A percentile compares a stretch with the other conserved stretches of the same genome.
Conservation (phyloP, 2,329 filamentous ascomycete genomes). For the Botrytis medusae region DNA sequence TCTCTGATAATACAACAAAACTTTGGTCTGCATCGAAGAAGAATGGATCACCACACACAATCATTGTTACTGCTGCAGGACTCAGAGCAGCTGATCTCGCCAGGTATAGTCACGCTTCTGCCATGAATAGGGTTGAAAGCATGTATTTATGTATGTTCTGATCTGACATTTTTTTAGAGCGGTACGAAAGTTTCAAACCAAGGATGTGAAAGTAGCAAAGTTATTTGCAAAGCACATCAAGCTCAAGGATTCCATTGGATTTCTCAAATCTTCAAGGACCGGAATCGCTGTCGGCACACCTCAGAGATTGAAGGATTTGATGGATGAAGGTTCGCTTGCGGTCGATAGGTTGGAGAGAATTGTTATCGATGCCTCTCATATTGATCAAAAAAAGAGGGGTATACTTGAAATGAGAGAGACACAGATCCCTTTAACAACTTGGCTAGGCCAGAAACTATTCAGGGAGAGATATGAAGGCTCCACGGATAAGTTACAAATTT, state of each 20-base stretch:
- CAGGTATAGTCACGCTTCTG: slow-evolving; percentile 50
- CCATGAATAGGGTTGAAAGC: background rate
- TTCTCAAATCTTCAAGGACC: slow-evolving; percentile 67
- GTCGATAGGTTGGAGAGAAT: slow-evolving; percentile 72
- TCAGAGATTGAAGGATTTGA: slow-evolving; percentile 74
- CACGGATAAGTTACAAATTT: slow-evolving; percentile 55
- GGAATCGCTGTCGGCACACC: slow-evolving; percentile 92
- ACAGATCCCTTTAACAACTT: slow-evolving; percentile 73
- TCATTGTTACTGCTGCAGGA: slow-evolving; percentile 83
- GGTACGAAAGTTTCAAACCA: slow-evolving; percentile 75
- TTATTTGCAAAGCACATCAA: slow-evolving; percentile 99
- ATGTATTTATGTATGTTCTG: background rate
- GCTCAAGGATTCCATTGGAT: slow-evolving; percentile 77
- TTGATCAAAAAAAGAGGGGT: slow-evolving; percentile 91
- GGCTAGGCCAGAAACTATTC: slow-evolving; percentile 70
- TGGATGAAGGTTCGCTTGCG: slow-evolving; percentile 75
- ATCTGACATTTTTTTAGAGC: slow-evolving; percentile 49
- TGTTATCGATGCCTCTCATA: slow-evolving; percentile 86
- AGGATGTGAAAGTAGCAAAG: slow-evolving; percentile 78
- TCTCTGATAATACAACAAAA: slow-evolving; percentile 56
- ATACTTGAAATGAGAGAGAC: slow-evolving; percentile 96
- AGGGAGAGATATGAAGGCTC: slow-evolving; percentile 64
- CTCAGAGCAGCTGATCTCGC: slow-evolving; percentile 83
- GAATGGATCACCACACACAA: slow-evolving; percentile 76
- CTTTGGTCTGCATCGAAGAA: slow-evolving; percentile 64